Conservation (phyloP, 129 eudicot species). For the Helianthus tuberosus region DNA sequence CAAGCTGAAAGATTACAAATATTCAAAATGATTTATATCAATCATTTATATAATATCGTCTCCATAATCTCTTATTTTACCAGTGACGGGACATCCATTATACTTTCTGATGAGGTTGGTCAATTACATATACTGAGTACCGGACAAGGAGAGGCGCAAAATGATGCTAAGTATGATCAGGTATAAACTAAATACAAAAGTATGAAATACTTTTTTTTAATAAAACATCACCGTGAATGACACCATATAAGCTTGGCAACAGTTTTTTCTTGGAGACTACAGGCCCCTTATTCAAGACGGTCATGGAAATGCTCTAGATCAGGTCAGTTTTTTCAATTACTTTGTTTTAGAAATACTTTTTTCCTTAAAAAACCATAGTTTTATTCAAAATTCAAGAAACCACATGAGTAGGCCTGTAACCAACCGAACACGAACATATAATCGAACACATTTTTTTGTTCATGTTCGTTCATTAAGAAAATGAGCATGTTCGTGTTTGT, state of each 20-base stretch:
- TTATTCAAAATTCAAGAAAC: not conserved
- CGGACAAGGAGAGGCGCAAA: constrained; percentile 94
- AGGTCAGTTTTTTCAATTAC: constrained; percentile 50
- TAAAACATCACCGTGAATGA: constrained; percentile 22
- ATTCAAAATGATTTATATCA: not conserved
- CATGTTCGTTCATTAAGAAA: too few relatives aligned
- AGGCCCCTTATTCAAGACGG: constrained; percentile 90
- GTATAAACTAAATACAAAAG: constrained; percentile 33
- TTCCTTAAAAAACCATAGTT: not conserved
- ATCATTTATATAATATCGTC: not conserved
- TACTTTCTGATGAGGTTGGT: constrained; percentile 98
- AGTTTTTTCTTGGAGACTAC: constrained; percentile 99
- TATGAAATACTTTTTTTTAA: not conserved
- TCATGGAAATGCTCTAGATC: constrained; percentile 94
- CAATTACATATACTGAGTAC: constrained; percentile 85
- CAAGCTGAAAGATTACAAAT: too few relatives aligned
- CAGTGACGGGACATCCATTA: constrained; percentile 96
- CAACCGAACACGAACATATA: too few relatives aligned
- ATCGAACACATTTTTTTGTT: too few relatives aligned
- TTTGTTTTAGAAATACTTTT: not conserved
- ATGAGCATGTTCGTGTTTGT: too few relatives aligned
- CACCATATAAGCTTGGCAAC: constrained; percentile 32
- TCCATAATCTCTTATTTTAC: not conserved
- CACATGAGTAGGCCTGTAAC: too few relatives aligned
- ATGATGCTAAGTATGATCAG: constrained; percentile 97